Base-by-base conservation (phyloP, 2,329 filamentous ascomycete genomes). In the Lomentospora prolificans region DNA sequence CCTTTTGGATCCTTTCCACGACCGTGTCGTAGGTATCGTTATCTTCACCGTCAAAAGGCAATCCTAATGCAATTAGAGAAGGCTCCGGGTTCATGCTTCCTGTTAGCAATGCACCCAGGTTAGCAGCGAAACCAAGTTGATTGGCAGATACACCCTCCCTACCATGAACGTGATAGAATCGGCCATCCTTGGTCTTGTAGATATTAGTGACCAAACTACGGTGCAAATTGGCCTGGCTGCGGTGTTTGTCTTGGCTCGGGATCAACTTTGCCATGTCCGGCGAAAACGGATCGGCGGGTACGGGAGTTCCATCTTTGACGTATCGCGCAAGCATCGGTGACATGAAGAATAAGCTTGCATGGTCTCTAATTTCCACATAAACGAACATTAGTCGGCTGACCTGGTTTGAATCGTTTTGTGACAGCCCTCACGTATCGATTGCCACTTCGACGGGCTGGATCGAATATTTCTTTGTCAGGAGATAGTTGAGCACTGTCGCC, bases 401-500 rank as follows among this genome's bases (percentile, higher is more conserved):
- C n/a, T n/a, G n/a, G n/a, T n/a, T n/a, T 33, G 7, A 7, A 33
- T 33, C 12, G 7, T 33, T 33, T 7, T 22, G 14, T 3, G 41
- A 3, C 19, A 46, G n/a, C 41, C 14, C 41, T 59, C 51, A 72
- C 70, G 75, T 77, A 58, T 79, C 72, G 57, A 79, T 78, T 0
- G 68, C 65, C 5, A 75, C 65, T 19, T 70, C 64, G 17, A 68
- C 63, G 0, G 73, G 67, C 12, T 68, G 64, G 3, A 70, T 25
- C 0, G 64, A 64, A 58, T 79, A 79, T 58, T 78, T 78, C n/a
- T 66, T 65, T 51, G 69, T 67, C 6, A 79, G 55, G 8, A 79
- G 62, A 1, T 68, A 66, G 51, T 71, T 73, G 27, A 78, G 59
- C 59, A 78, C 66, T 0, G 70, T 68, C 7, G 75, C 76, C 60